Percentiles rank a stretch among this genome's conserved stretches.
These are phyloP conservation scores for Paulownia fortunei DNA, from an alignment of 257 asterid species.

Conservation along the genomic window DNA sequence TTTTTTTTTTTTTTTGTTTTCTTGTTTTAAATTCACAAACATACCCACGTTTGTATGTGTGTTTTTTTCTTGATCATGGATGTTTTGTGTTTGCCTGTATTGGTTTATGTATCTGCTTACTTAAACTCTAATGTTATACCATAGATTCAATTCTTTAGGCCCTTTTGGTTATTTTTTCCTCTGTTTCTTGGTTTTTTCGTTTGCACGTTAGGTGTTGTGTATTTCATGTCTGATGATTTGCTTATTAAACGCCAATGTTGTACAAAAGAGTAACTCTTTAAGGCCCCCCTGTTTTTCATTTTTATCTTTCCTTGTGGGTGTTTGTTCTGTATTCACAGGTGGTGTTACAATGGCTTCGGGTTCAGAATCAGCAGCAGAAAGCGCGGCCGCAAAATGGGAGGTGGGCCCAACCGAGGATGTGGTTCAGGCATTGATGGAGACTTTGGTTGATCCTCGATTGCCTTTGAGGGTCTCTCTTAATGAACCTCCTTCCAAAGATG, in stretches of 20 bases:
- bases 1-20: not conserved
- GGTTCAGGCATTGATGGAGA: slow-evolving; percentile 52
- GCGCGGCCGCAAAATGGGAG: slow-evolving; percentile 21
- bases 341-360: slow-evolving; percentile 26
- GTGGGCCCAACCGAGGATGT: slow-evolving; percentile 47
- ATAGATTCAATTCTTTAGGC: not conserved
- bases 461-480: slow-evolving; percentile 34
- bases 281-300: not conserved
- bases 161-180: not conserved
- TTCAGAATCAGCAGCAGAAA: slow-evolving; percentile 18
- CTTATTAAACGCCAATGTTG: not conserved
- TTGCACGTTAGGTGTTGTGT: not conserved
- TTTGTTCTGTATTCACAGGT: not conserved
- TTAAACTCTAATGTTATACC: not conserved
- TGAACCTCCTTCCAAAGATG: slow-evolving; percentile 44
- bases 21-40: not conserved
- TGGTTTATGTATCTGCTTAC: not conserved
- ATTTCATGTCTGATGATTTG: not conserved
- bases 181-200: not conserved
- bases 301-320: not conserved
- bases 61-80: slow-evolving; percentile 18
- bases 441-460: slow-evolving; percentile 57
- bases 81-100: not conserved
- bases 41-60: not conserved
- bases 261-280: not conserved